Conservation (phyloP, 1,284 basidiomycete species). For the Trichosporon sp. region DNA sequence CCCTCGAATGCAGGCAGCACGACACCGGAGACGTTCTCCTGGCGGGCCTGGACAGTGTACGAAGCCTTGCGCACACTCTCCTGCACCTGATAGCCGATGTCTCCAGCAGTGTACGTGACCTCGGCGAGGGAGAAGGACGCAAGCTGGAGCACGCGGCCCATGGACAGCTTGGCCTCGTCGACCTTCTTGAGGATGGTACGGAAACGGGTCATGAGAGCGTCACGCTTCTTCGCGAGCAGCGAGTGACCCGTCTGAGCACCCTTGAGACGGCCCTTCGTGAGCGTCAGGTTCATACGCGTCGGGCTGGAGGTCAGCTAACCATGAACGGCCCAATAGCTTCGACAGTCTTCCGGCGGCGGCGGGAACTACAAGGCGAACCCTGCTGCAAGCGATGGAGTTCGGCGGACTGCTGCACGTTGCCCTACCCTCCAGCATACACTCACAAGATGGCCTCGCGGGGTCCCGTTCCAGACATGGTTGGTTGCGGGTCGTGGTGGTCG, state of each 20-base stretch:
- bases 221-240: constrained; percentile 92
- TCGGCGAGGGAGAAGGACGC: constrained; percentile 98
- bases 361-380: neutral
- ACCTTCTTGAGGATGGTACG: constrained; percentile 83
- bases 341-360: neutral
- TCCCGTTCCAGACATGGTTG: constrained; percentile 77
- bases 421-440: constrained; percentile 18
- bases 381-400: neutral
- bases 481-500: neutral
- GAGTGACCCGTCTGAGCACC: constrained; percentile 97
- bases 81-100: constrained; percentile 92
- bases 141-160: constrained; percentile 97
- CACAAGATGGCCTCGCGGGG: constrained; percentile 81
- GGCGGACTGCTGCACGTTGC: neutral
- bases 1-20: constrained; percentile 94
- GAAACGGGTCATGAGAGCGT: constrained; percentile 90
- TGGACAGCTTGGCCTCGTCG: constrained; percentile 97
- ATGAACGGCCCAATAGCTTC: neutral
- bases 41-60: constrained; percentile 89
- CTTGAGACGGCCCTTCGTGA: constrained; percentile 88
- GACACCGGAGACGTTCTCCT: constrained; percentile 98
- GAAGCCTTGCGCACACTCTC: constrained; percentile 63
- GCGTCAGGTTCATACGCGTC: constrained; percentile 88
- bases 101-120: constrained; percentile 94
- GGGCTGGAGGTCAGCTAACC: constrained; percentile 52